phyloP scores from a whole-genome alignment of 768 basidiomycete species.

The Kwoniella newhampshirensis region DNA sequence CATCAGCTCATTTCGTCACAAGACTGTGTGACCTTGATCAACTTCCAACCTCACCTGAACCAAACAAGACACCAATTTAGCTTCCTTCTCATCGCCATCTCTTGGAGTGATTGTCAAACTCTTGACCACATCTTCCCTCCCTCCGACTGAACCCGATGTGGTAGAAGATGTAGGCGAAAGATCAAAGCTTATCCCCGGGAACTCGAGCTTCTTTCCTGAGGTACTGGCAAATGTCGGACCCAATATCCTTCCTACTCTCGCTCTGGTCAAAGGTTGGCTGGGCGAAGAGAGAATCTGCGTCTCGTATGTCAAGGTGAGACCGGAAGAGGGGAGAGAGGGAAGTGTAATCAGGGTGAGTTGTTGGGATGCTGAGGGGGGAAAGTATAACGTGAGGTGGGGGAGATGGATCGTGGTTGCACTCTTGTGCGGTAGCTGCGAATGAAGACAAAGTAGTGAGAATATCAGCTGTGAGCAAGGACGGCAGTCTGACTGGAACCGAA shows the following conservation, averaged over 20 bases:
- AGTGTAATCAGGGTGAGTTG: slow-evolving; percentile 31
- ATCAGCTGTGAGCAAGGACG: too few species aligned
- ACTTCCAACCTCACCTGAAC: slow-evolving; percentile 28
- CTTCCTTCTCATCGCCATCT: slow-evolving; percentile 12
- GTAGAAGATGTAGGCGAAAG: too few species aligned
- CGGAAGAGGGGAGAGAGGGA: slow-evolving; percentile 1
- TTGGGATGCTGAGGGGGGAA: slow-evolving; percentile 40
- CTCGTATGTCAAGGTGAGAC: slow-evolving; percentile 27
- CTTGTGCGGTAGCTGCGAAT: slow-evolving; percentile 25
- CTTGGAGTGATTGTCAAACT: slow-evolving; percentile 20
- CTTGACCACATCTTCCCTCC: slow-evolving; percentile 33
- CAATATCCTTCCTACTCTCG: slow-evolving; percentile 32
- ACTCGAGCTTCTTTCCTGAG: background rate
- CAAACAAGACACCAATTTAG: slow-evolving; percentile 15
- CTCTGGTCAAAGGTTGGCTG: slow-evolving; percentile 21
- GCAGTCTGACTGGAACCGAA: too few species aligned
- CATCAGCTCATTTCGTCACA: too few species aligned
- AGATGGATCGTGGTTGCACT: slow-evolving; percentile 40
- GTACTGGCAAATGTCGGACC: slow-evolving; percentile 43
- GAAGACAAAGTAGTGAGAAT: background rate
- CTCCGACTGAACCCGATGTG: slow-evolving; percentile 6
- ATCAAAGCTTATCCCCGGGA: slow-evolving; percentile 16
- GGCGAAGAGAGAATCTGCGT: slow-evolving; percentile 26
- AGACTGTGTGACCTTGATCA: too few species aligned
- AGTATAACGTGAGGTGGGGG: slow-evolving; percentile 37